Base-by-base conservation (phyloP, 768 basidiomycete genomes). In the Lactarius hatsudake region DNA sequence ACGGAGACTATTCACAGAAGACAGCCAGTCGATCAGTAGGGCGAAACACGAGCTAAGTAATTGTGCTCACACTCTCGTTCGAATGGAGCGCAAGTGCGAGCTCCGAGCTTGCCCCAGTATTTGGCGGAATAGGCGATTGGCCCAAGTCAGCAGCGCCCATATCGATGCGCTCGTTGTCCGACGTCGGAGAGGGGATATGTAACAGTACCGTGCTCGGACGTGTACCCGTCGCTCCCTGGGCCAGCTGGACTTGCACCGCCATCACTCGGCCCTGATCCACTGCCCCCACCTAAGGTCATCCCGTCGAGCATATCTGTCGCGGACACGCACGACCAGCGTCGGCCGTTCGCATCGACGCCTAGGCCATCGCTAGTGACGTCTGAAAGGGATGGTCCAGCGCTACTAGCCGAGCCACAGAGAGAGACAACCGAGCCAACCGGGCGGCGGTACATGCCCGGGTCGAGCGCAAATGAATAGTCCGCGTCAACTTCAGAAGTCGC, bases 271-370 rank as follows among this genome's bases (percentile, higher is more conserved):
- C 70, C 64, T 3, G 42, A 3, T 26, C 51, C 36, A 18, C 26
- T 36, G 1, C 59, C 68, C 15, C 59, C 55, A 26, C 59, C 69
- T 5, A 71, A 65, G 34, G 42, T 43, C 40, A 71, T 48, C 30
- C 59, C 48, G 26, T 59, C 59, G 40, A 71, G 51, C 62, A 66
- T 59, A 42, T 71, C 71, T 6, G 61, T 67, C 7, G 71, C 64
- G 6, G 69, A 70, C 32, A 69, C 65, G 57, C 71, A 71, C 23
- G 71, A 71, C 23, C 65, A 65, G 40, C 71, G 68, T 15, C 71
- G 69, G 10, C 68, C 67, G 40, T 64, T 59, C 5, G 59, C 70
- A 23, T 69, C 70, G 34, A 62, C 59, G 18, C 65, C 59, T 0
- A 58, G 61, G 23, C 66, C 66, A 38, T 66, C 67, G 36, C 68